Evolutionary conservation across 192 early-diverging fungal genomes (phyloP).

Genomic region (Endogone sp.): DNA sequence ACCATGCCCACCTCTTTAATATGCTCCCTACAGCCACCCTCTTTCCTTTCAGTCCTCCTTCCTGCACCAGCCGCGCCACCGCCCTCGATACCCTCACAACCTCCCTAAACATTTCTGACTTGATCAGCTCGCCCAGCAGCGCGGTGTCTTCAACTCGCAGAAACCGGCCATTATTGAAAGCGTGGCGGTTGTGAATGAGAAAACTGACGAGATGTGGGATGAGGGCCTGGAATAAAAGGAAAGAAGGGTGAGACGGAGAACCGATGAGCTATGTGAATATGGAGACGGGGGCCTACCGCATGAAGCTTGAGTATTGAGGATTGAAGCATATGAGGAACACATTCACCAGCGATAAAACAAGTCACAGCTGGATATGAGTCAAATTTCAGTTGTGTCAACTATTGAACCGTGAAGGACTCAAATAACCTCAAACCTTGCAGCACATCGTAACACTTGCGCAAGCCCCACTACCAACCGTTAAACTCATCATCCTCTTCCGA

Average conservation of each 20-base stretch:
- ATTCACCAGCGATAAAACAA: conserved; percentile 16
- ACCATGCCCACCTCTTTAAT: neutral
- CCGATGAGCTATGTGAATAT: neutral
- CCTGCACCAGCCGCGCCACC: neutral
- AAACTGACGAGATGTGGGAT: conserved; percentile 1
- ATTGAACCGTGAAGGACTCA: too few species aligned
- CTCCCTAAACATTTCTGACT: neutral
- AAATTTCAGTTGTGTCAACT: neutral
- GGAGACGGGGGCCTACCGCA: neutral
- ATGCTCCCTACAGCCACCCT: neutral
- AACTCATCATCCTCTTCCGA: too few species aligned
- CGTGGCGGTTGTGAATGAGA: conserved; percentile 14
- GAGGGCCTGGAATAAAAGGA: neutral
- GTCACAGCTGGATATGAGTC: conserved; percentile 2
- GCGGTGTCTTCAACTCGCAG: neutral
- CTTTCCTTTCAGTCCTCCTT: neutral
- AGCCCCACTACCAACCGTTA: too few species aligned
- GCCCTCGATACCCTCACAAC: neutral
- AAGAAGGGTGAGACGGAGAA: neutral
- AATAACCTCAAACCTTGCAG: too few species aligned
- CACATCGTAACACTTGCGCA: too few species aligned
- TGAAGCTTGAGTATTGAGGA: neutral
- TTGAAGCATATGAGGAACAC: conserved; percentile 11
- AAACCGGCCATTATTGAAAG: neutral
- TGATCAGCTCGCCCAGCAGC: neutral